Evolutionary conservation across 2,329 filamentous ascomycete species (phyloP), one percentile per base, ranked within the genome.

Genomic region (Podosphaera fusca): DNA sequence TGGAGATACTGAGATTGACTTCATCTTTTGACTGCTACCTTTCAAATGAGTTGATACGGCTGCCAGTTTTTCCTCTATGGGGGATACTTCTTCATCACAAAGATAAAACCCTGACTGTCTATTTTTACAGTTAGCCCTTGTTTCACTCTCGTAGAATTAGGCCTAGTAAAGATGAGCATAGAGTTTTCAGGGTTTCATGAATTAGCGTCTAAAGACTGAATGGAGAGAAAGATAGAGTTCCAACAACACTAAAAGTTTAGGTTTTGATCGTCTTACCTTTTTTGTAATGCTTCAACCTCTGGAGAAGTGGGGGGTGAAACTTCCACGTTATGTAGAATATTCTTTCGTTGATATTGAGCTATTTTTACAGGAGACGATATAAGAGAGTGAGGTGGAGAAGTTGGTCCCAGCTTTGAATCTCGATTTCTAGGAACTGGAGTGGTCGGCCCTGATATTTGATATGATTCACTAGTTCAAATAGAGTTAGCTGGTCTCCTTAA

Each of bases 311-410:
- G 72, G 47, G 73, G 72, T 9, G 73, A 74, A n/a, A 74, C 67
- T 45, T 65, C 64, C 50, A 60, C 62, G 56, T 63, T 66, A 61
- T 55, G 50, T 42, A 31, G 55, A 51, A 59, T 62, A 59, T 53
- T 61, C 55, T 68, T 68, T 58, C 67, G 58, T 10, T 60, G 58
- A 56, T 64, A 63, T 29, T 59, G 59, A 47, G 62, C 61, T 52
- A 59, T 54, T 7, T 59, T 57, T 51, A 62, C 55, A 54, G 57
- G 60, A 12, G 74, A 73, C 59, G 73, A 78, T 50, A 71, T 74
- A 65, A 77, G 74, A 51, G 80, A 79, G 66, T 84, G 83, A 52
- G 80, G 62, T 14, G 82, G 83, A 36, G 81, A 82, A 5, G 71
- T 62, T n/a, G 75, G 74, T 46, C 75, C 74, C 60, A 69, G 70